Conservation (phyloP, 2,329 filamentous ascomycete species). For the Teratosphaeria epicoccoides region DNA sequence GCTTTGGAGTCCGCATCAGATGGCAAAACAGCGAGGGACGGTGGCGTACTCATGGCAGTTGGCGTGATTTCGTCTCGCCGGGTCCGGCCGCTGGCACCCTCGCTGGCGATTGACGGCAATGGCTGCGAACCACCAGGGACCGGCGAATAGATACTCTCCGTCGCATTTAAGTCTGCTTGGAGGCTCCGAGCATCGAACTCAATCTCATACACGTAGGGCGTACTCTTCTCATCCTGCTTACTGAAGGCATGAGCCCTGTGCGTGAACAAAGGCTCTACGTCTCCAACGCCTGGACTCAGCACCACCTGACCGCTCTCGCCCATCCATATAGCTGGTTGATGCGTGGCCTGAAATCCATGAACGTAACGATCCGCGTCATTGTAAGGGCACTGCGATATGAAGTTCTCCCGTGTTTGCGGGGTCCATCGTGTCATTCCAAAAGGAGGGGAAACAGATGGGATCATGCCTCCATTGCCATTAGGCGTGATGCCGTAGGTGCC, state of each 20-base stretch:
- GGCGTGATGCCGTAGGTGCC: constrained; percentile 24
- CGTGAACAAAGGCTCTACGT: constrained; percentile 27
- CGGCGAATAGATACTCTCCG: constrained; percentile 25
- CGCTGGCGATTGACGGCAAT: constrained; percentile 27
- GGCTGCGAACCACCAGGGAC: constrained; percentile 33
- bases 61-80: constrained; percentile 13
- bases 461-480: constrained; percentile 27
- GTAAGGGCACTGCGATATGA: constrained; percentile 41
- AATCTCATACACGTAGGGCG: constrained; percentile 39
- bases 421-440: constrained; percentile 46
- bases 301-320: constrained; percentile 40
- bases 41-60: neutral
- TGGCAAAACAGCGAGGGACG: neutral
- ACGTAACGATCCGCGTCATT: constrained; percentile 34
- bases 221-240: constrained; percentile 35
- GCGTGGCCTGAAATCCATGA: constrained; percentile 42
- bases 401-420: constrained; percentile 38
- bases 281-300: constrained; percentile 31
- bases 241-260: constrained; percentile 33
- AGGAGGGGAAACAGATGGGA: constrained; percentile 27
- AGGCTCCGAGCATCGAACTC: constrained; percentile 29
- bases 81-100: constrained; percentile 34
- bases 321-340: constrained; percentile 46
- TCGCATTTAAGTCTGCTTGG: constrained; percentile 21
- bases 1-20: neutral